Conservation (phyloP, 129 eudicot species). For the Flaveria robusta region DNA sequence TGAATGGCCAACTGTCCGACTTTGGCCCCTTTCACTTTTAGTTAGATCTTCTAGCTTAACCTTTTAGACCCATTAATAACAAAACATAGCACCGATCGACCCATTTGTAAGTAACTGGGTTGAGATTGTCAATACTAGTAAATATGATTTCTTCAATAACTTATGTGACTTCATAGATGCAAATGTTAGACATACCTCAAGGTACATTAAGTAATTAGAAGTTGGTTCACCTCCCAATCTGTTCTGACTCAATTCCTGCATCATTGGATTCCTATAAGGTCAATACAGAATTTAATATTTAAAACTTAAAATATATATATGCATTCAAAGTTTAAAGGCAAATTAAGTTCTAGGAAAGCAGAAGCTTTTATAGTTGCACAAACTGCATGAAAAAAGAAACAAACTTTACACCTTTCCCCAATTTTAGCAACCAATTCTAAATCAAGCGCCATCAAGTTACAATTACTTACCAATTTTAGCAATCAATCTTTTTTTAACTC, state of each 20-base stretch:
- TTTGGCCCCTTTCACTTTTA: background rate
- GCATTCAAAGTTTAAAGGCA: background rate
- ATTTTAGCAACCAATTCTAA: background rate
- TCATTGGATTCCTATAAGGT: conserved; percentile 4
- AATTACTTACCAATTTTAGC: background rate
- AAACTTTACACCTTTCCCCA: background rate
- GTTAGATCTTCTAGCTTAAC: background rate
- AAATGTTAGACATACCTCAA: conserved; percentile 50
- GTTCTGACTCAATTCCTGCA: conserved; percentile 63
- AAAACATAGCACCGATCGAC: conserved; percentile 3
- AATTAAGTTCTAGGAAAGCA: conserved; percentile 8
- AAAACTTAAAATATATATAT: background rate
- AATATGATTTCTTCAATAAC: conserved; percentile 10
- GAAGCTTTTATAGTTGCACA: background rate
- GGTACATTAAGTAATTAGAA: conserved; percentile 39
- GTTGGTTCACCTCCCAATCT: conserved; percentile 63
- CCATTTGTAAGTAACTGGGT: conserved; percentile 10
- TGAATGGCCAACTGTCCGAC: background rate
- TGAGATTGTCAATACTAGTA: background rate
- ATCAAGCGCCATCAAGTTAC: background rate
- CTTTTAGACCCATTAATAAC: background rate
- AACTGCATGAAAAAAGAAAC: background rate
- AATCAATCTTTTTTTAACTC: background rate
- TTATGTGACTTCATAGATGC: background rate
- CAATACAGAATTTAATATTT: background rate